Percentiles rank a stretch among this genome's conserved stretches.
phyloP scores from a whole-genome alignment of 1,284 basidiomycete species.

The Irpex lacteus region DNA sequence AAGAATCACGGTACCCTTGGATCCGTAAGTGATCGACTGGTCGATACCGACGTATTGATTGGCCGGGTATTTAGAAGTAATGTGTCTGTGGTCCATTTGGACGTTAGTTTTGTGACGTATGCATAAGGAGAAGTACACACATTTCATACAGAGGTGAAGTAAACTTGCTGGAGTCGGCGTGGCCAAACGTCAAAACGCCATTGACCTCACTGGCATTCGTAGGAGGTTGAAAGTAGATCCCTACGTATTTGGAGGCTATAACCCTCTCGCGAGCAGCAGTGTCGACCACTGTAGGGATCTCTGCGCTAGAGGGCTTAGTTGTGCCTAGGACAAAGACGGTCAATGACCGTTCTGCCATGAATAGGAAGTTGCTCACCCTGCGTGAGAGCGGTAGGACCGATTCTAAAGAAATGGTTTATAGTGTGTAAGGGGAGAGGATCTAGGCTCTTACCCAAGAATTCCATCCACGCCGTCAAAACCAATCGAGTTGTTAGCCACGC shows the following conservation, averaged over 20 bases:
- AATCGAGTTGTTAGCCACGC: conserved; percentile 41
- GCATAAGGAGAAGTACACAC: conserved; percentile 27
- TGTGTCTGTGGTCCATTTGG: neutral
- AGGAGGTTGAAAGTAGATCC: conserved; percentile 50
- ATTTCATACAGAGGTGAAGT: conserved; percentile 43
- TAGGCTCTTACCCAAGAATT: conserved; percentile 38
- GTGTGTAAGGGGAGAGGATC: neutral
- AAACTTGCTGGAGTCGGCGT: conserved; percentile 45
- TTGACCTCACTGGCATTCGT: conserved; percentile 26
- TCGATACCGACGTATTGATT: conserved; percentile 16
- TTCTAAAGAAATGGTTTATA: conserved; percentile 22
- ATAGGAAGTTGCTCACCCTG: conserved; percentile 16
- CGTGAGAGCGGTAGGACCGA: conserved; percentile 51
- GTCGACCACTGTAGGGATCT: conserved; percentile 40
- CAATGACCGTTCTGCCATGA: neutral
- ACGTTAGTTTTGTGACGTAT: neutral
- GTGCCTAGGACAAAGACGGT: conserved; percentile 18
- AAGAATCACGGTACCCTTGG: conserved; percentile 7
- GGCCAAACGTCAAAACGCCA: conserved; percentile 40
- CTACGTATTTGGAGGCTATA: conserved; percentile 32
- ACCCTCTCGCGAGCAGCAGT: conserved; percentile 38
- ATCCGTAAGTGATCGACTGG: conserved; percentile 14
- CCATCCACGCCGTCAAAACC: conserved; percentile 42
- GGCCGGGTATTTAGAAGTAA: conserved; percentile 29
- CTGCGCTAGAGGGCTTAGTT: conserved; percentile 28